Evolutionary conservation across 179 eudicot species (phyloP), one percentile per base, ranked within the genome.

Genomic region (Beta lomatogona): DNA sequence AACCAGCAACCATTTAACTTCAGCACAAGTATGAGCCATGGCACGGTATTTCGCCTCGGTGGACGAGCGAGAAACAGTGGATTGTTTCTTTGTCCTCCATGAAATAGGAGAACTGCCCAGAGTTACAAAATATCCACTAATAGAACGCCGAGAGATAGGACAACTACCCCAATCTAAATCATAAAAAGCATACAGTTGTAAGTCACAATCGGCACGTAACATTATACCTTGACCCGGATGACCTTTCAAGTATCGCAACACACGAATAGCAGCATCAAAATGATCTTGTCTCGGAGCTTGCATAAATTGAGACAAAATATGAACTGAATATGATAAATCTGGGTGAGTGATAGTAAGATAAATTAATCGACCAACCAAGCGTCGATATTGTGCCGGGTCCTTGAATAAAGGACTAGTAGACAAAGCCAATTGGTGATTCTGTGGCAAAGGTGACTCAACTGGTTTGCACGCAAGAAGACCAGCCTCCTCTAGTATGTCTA

Each of bases 321-420:
- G 79, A 19, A 76, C 79, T 3, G 4, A 31, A 61, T 76, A 76
- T 0, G 45, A 46, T 4, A 77, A 9, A 16, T 77, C 72, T 1
- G 80, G 72, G 5, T 28, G 72, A 12, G 80, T 65, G 21, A 77
- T 64, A 25, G 80, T 77, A 15, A 77, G 48, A 28, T 64, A 77
- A 25, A 77, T 64, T 1, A 77, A 22, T 1, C 72, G 79, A 18
- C 79, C 28, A 25, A 25, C 28, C 28, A 25, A 25, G 28, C 28
- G 28, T 1, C 28, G 1, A 25, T 25, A 25, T 7, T 14, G 48
- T 0, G 44, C 22, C 1, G 31, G 65, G 6, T 75, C 69, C 45
- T 44, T 3, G 18, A 15, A 52, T 19, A 75, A 14, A 9, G 11
- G 10, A 10, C 21, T 25, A 21, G 28, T 55, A 4, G 48, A 57